Conservation (phyloP, 768 basidiomycete genomes). For the Termitomyces titanicus region DNA sequence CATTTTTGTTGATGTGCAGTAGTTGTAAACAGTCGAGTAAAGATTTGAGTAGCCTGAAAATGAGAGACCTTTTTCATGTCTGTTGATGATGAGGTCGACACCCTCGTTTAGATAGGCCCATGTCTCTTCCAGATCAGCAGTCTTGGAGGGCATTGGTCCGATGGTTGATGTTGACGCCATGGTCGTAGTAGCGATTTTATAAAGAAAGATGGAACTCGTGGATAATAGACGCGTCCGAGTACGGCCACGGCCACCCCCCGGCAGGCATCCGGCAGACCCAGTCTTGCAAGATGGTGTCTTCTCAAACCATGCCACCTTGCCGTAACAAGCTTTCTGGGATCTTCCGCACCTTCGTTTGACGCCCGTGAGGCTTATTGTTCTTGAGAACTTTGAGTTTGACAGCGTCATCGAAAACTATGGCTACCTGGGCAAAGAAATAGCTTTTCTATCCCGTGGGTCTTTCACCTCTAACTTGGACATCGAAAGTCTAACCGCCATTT, state of each 20-base stretch:
- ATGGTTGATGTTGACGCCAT: slow-evolving; percentile 12
- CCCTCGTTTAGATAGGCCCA: slow-evolving; percentile 83
- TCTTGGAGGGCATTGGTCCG: slow-evolving; percentile 56
- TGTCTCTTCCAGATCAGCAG: slow-evolving; percentile 79
- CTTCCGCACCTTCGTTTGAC: background rate
- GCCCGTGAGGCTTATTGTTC: background rate
- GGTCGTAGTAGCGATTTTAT: no score
- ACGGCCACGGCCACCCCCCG: slow-evolving; percentile 10
- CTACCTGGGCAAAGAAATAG: slow-evolving; percentile 37
- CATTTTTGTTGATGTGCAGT: slow-evolving; percentile 91
- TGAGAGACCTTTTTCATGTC: slow-evolving; percentile 78
- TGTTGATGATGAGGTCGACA: slow-evolving; percentile 91
- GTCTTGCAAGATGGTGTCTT: background rate
- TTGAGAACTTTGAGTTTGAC: background rate
- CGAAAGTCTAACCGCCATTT: slow-evolving; percentile 46
- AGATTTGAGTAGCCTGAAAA: slow-evolving; percentile 69
- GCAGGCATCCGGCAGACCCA: no score
- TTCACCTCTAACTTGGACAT: slow-evolving; percentile 45
- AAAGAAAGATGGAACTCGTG: slow-evolving; percentile 2
- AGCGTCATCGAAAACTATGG: slow-evolving; percentile 24
- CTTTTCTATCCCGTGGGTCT: slow-evolving; percentile 58
- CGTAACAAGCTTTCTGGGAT: background rate
- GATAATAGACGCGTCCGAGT: slow-evolving; percentile 14
- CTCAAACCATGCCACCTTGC: no score
- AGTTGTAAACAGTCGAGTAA: slow-evolving; percentile 96